Base-by-base conservation (phyloP, 2,329 filamentous ascomycete species). In the Paraphaeosphaeria sporulosa region DNA sequence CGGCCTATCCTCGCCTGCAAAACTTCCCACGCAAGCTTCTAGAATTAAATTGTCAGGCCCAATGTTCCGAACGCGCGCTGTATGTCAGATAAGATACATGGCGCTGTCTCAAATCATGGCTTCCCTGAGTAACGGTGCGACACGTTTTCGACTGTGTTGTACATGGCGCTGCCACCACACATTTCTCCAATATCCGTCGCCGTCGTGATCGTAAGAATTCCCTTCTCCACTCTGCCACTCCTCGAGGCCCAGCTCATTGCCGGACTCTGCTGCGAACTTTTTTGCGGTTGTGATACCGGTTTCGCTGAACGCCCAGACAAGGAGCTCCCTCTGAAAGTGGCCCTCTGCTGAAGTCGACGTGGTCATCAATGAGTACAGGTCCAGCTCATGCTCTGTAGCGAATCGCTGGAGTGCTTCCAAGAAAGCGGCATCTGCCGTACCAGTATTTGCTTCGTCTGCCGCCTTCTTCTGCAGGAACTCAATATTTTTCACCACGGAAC, bases 351-450 rank as follows among this genome's bases (percentile, higher is more conserved):
- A 74, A 23, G 83, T 81, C 21, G 82, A 87, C n/a, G 86, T 86
- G 1, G 91, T 92, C 89, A 94, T 91, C 57, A 94, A 79, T 10
- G 82, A 83, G 9, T 85, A 85, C 10, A 94, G 71, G 58, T 89
- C 87, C n/a, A 94, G 74, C 0, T 78, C 65, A 58, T 84, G 82
- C 71, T 88, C 85, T n/a, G 76, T 68, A 0, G 84, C 81, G 79
- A 88, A 93, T 0, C 70, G 65, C 15, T 76, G 73, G 1, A 92
- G 66, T 10, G 80, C 82, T 0, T 74, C 62, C 0, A 86, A 70
- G 6, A 93, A 81, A 0, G 74, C 71, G 1, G 74, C 74, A 0
- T 71, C 64, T 69, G 70, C 6, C 1, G 65, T 56, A 19, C 65
- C 54, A 27, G 63, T 50, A n/a, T 62, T 60, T 54, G 60, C 64